These are phyloP conservation scores for Margaritispora aquatica DNA, from an alignment of 495 filamentous ascomycete species.

Conservation along the genomic window DNA sequence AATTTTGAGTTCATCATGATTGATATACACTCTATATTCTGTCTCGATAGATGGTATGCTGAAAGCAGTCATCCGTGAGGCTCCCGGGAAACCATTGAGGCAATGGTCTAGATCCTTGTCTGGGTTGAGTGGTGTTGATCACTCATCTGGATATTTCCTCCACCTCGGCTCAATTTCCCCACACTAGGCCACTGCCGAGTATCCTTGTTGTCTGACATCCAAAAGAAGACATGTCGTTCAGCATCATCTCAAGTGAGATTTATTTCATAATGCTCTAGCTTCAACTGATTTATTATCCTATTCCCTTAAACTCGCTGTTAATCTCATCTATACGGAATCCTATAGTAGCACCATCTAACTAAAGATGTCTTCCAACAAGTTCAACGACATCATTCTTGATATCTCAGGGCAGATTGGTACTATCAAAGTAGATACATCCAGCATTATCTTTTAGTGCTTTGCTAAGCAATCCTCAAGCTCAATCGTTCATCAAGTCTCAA, in stretches of 20 bases:
- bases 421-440: conserved; percentile 13
- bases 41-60: too few species aligned
- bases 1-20: too few species aligned
- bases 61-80: neutral
- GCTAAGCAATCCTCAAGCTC: conserved; percentile 15
- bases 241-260: neutral
- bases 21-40: too few species aligned
- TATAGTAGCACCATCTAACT: neutral
- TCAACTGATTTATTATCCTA: too few species aligned
- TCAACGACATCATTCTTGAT: conserved; percentile 17
- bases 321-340: too few species aligned
- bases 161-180: neutral
- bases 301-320: too few species aligned
- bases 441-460: neutral
- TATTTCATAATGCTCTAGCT: neutral
- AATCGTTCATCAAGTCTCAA: conserved; percentile 24
- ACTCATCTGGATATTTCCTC: neutral
- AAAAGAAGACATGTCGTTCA: too few species aligned
- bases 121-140: neutral
- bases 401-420: conserved; percentile 19
- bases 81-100: neutral
- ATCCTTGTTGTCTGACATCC: too few species aligned
- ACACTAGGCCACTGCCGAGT: neutral
- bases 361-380: conserved; percentile 8
- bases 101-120: neutral